A percentile compares a stretch with the other conserved stretches of the same genome.
phyloP scores from a whole-genome alignment of 805 yeast genomes.

The Clavispora asparagi region DNA sequence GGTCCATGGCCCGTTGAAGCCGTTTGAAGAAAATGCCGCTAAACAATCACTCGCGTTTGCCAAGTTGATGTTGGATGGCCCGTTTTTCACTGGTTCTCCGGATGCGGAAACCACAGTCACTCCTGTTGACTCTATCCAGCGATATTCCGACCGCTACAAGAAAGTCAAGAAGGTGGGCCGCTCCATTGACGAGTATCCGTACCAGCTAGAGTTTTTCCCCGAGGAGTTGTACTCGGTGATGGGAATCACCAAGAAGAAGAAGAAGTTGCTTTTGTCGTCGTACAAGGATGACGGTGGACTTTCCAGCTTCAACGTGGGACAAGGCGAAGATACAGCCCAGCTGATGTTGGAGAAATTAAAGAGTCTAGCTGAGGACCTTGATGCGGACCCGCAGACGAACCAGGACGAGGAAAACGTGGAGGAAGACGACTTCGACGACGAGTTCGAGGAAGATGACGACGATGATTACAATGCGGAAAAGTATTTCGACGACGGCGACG shows the following conservation, averaged over 20 bases:
- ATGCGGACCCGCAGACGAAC: constrained; percentile 34
- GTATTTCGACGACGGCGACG: constrained; percentile 71
- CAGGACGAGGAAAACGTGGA: constrained; percentile 36
- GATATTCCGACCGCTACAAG: constrained; percentile 78
- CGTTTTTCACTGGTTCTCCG: constrained; percentile 59
- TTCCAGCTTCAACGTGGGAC: constrained; percentile 25
- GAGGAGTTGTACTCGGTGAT: constrained; percentile 68
- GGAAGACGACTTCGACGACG: constrained; percentile 60
- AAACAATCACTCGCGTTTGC: constrained; percentile 52
- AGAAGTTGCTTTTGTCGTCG: constrained; percentile 41
- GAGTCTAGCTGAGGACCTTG: constrained; percentile 41
- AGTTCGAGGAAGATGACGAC: constrained; percentile 68
- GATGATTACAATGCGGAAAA: constrained; percentile 78
- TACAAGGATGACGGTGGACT: constrained; percentile 37
- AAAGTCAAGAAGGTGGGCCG: constrained; percentile 66
- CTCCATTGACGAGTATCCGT: constrained; percentile 76
- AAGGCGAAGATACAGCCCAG: constrained; percentile 28
- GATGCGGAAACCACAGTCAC: constrained; percentile 21
- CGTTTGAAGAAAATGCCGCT: constrained; percentile 47
- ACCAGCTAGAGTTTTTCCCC: constrained; percentile 66
- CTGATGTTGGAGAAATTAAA: constrained; percentile 37
- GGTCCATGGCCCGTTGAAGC: constrained; percentile 53
- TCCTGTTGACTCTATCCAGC: constrained; percentile 59
- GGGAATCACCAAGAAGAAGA: constrained; percentile 55
- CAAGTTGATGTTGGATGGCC: constrained; percentile 54